phyloP scores from a whole-genome alignment of 2,329 filamentous ascomycete genomes.

The Alternaria triticimaculans region DNA sequence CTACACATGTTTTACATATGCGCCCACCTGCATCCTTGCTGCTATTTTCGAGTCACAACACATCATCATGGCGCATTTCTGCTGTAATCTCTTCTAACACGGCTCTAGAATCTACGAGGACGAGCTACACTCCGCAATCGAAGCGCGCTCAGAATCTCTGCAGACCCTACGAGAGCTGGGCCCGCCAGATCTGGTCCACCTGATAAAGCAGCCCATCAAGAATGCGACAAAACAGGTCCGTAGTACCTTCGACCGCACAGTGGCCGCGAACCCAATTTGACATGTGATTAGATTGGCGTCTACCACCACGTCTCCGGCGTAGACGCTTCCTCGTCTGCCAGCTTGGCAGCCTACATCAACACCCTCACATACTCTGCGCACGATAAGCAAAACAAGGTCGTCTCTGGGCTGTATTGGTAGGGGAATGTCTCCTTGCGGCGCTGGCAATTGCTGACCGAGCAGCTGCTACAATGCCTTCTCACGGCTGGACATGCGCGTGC shows the following conservation, averaged over 20 bases:
- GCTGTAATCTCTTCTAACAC: conserved; percentile 6
- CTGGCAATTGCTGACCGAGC: conserved; percentile 39
- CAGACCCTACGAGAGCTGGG: conserved; percentile 88
- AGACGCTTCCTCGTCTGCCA: conserved; percentile 96
- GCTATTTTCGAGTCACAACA: not conserved
- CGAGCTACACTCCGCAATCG: conserved; percentile 87
- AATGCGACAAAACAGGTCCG: conserved; percentile 63
- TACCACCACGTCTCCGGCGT: conserved; percentile 98
- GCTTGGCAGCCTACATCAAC: conserved; percentile 97
- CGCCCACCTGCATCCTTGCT: not conserved
- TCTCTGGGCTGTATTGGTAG: conserved; percentile 93
- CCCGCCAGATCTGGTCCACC: conserved; percentile 92
- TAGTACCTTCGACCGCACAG: not conserved
- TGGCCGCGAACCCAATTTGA: conserved; percentile 15
- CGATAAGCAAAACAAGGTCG: conserved; percentile 85
- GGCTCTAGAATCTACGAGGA: conserved; percentile 84
- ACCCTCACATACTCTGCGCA: conserved; percentile 90
- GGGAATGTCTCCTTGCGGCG: conserved; percentile 22
- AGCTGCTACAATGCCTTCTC: conserved; percentile 99
- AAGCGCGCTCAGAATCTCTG: conserved; percentile 89
- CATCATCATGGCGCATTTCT: not conserved
- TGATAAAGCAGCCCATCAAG: conserved; percentile 77
- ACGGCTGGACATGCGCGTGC: conserved; percentile 95
- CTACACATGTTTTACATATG: conserved; percentile 3
- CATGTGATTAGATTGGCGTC: conserved; percentile 72